Evolutionary conservation across 1,284 basidiomycete genomes (phyloP), one percentile per base, ranked within the genome.

Genomic region (Xerocomus minutiporus): DNA sequence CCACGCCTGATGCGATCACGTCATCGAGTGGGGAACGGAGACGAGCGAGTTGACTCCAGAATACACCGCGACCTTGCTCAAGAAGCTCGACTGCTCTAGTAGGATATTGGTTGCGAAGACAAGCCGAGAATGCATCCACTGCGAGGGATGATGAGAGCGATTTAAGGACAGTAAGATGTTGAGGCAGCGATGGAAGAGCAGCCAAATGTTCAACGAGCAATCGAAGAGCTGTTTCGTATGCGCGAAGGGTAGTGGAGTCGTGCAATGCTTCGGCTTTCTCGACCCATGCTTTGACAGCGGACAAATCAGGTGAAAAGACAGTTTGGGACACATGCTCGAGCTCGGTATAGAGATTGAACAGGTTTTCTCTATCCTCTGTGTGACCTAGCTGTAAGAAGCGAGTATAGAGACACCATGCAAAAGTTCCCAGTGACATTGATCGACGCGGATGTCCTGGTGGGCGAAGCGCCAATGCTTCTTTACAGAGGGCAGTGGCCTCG

Each of bases 261-360:
- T 20, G 20, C 20, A 20, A 20, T 20, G 20, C 20, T 20, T 20
- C 20, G 20, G 20, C 20, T 20, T 98, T 98, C 73, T 99, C 95
- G 31, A 31, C 12, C 31, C 31, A 31, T 31, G 31, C 11, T 31
- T 31, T 31, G 11, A 11, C 31, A 31, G 11, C 11, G 11, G 31
- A 31, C 31, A 31, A 12, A 5, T 31, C 31, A 11, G 11, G 3
- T 31, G 31, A 31, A 4, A 12, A 31, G 12, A 6, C 31, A 4
- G 2, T 31, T 31, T 31, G 31, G 11, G 31, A 12, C 11, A 31
- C 31, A 31, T 12, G 31, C 6, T 63, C 96, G 91, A 68, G 31
- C 2, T 31, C 31, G 3, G 31, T 11, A 31, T 31, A 31, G 29
- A 31, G 29, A 9, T 8, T 31, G 29, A 31, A 9, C 9, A 31